Percentiles rank a stretch among this genome's conserved stretches.
Evolutionary conservation across 148 eudicot species (phyloP).

Genomic region (Beta vulgaris): DNA sequence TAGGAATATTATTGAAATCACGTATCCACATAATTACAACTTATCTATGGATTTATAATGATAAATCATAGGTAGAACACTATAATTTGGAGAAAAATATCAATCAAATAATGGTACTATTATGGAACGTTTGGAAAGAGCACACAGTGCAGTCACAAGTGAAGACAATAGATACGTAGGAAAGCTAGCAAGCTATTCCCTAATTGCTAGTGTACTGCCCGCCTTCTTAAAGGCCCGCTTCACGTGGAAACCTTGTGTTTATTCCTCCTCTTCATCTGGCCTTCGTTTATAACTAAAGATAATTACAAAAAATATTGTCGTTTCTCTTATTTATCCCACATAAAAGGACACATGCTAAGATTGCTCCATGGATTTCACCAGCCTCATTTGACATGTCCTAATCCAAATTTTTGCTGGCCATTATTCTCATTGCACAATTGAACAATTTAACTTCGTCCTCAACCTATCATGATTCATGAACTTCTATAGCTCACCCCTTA

Average conservation of each 20-base stretch:
- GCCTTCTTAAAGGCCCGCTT: slow-evolving; percentile 28
- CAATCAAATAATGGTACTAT: background rate
- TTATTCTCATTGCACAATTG: slow-evolving; percentile 7
- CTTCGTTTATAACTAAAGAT: background rate
- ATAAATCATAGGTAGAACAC: too few species aligned
- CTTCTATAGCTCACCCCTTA: background rate
- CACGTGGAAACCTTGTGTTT: slow-evolving; percentile 30
- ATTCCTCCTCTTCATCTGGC: slow-evolving; percentile 18
- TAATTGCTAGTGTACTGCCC: background rate
- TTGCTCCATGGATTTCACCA: slow-evolving; percentile 36
- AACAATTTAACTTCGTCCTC: background rate
- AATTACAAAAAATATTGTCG: slow-evolving; percentile 26
- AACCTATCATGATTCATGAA: background rate
- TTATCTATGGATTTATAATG: too few species aligned
- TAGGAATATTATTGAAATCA: too few species aligned
- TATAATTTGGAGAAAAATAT: background rate
- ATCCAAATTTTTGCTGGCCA: slow-evolving; percentile 14
- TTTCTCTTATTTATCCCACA: slow-evolving; percentile 1
- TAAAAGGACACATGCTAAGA: slow-evolving; percentile 29
- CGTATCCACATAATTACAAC: too few species aligned
- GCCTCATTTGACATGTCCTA: slow-evolving; percentile 32
- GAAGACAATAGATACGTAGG: slow-evolving; percentile 15
- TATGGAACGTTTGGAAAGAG: background rate
- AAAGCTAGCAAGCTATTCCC: background rate
- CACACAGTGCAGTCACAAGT: slow-evolving; percentile 6